Conservation (phyloP, 768 basidiomycete genomes). For the Naematelia encephala region DNA sequence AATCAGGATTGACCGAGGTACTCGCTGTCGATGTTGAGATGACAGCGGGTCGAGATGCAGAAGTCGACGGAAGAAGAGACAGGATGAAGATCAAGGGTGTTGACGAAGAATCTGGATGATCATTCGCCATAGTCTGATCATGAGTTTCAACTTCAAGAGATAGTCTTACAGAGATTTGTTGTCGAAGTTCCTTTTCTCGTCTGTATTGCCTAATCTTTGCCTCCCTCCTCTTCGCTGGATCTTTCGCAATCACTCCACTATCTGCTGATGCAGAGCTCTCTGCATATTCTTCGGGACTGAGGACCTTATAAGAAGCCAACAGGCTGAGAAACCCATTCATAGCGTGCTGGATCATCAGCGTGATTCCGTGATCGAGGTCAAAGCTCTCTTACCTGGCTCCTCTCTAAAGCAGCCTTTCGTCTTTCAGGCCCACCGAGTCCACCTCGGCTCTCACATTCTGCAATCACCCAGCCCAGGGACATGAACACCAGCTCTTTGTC, state of each 20-base stretch:
- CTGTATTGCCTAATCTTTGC: slow-evolving; percentile 87
- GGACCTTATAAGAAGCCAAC: slow-evolving; percentile 39
- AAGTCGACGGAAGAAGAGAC: slow-evolving; percentile 19
- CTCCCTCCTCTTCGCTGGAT: slow-evolving; percentile 72
- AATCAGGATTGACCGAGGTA: slow-evolving; percentile 38
- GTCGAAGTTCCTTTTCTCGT: slow-evolving; percentile 74
- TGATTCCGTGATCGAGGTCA: background rate
- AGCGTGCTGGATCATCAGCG: slow-evolving; percentile 23
- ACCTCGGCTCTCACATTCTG: slow-evolving; percentile 39
- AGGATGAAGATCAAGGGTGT: slow-evolving; percentile 35
- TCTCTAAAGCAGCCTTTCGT: slow-evolving; percentile 30
- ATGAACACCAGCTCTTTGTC: slow-evolving; percentile 49
- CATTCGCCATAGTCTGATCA: background rate
- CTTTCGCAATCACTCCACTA: slow-evolving; percentile 38
- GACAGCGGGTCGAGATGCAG: slow-evolving; percentile 4
- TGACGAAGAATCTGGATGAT: slow-evolving; percentile 23
- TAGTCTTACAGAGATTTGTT: slow-evolving; percentile 63
- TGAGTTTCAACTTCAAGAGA: slow-evolving; percentile 33
- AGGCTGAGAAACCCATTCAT: slow-evolving; percentile 38
- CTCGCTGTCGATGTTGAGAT: slow-evolving; percentile 11
- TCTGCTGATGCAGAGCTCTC: slow-evolving; percentile 27
- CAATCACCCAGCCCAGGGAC: slow-evolving; percentile 45
- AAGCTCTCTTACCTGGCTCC: slow-evolving; percentile 41
- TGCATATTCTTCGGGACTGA: slow-evolving; percentile 33
- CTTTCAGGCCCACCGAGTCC: slow-evolving; percentile 37